phyloP scores from a whole-genome alignment of 225 moss, liverwort and hornwort genomes.

The Asterella californica region DNA sequence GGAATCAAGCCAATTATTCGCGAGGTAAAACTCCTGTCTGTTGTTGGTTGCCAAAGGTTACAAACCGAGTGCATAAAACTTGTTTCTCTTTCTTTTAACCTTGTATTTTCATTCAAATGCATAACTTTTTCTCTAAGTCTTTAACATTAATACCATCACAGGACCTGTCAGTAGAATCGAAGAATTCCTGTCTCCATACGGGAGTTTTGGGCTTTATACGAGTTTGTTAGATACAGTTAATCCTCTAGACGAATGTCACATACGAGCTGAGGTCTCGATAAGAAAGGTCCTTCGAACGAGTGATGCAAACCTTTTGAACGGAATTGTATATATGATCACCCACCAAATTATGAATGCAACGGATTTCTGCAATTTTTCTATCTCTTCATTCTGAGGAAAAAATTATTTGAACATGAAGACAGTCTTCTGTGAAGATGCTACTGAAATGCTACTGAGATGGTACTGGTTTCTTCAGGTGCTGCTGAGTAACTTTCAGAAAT shows the following conservation, averaged over 20 bases:
- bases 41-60: neutral
- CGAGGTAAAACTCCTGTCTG: conserved; percentile 46
- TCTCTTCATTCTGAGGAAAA: neutral
- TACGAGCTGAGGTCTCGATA: no score
- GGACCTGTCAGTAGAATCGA: neutral
- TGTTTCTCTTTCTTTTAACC: neutral
- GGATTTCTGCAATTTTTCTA: neutral
- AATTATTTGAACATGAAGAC: neutral
- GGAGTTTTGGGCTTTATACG: no score
- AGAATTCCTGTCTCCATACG: no score
- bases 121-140: neutral
- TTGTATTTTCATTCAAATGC: neutral
- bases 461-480: conserved; percentile 45
- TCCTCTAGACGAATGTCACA: no score
- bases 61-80: neutral
- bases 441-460: no score
- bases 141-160: neutral
- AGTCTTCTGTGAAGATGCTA: neutral
- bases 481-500: conserved; percentile 59
- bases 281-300: no score
- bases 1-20: conserved; percentile 74
- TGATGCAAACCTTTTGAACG: no score
- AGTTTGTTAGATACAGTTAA: no score
- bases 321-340: neutral
- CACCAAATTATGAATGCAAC: neutral